Evolutionary conservation across 1,284 basidiomycete genomes (phyloP).

Genomic region (Trametes sp.): DNA sequence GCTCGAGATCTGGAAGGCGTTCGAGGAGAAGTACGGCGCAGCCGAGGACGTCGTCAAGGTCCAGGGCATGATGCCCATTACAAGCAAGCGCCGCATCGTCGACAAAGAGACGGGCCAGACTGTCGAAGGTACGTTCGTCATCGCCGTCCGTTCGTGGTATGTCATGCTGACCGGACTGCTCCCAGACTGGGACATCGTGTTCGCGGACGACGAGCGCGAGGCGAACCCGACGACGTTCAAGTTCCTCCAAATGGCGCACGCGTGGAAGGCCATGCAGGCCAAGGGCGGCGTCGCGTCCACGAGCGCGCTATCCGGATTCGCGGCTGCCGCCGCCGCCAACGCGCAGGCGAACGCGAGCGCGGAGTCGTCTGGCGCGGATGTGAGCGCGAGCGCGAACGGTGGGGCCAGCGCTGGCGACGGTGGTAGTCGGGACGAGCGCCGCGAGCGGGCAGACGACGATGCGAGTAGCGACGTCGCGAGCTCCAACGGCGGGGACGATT

Average conservation of each 20-base stretch:
- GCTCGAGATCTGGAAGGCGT: slow-evolving; percentile 92
- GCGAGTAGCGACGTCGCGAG: slow-evolving; percentile 45
- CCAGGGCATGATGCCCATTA: slow-evolving; percentile 89
- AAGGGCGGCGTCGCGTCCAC: slow-evolving; percentile 36
- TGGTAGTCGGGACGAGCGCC: background rate
- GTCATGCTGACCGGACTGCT: background rate
- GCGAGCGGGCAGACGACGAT: slow-evolving; percentile 34
- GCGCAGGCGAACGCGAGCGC: slow-evolving; percentile 2
- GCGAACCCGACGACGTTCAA: slow-evolving; percentile 93
- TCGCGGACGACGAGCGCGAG: slow-evolving; percentile 93
- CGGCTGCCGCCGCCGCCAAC: slow-evolving; percentile 25
- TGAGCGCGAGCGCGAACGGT: no score
- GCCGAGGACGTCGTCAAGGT: slow-evolving; percentile 78
- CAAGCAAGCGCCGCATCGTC: slow-evolving; percentile 84
- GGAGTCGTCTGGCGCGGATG: slow-evolving; percentile 22
- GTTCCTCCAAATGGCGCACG: slow-evolving; percentile 92
- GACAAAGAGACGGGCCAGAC: slow-evolving; percentile 85
- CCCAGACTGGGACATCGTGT: slow-evolving; percentile 92
- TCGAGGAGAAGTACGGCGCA: slow-evolving; percentile 83
- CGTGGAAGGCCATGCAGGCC: slow-evolving; percentile 73
- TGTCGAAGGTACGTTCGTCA: slow-evolving; percentile 75
- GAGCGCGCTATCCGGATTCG: slow-evolving; percentile 34
- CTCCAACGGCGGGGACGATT: slow-evolving; percentile 39
- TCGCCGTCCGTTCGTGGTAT: slow-evolving; percentile 45
- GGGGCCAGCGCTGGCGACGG: background rate